Conservation (phyloP, 2,329 filamentous ascomycete genomes). For the Trichoderma lentiforme region DNA sequence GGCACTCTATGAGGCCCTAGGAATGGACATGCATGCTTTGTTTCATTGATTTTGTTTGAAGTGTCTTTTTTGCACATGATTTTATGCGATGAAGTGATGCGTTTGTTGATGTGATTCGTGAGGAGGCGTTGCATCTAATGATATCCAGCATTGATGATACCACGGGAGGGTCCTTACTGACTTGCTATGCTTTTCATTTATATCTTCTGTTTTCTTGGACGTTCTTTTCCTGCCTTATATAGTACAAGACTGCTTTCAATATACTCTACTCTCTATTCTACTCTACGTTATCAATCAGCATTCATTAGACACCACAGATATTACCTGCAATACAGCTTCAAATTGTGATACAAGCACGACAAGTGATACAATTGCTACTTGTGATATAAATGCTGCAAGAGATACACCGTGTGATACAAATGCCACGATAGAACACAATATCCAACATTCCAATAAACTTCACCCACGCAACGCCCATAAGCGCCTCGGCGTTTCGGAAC, state of each 20-base stretch:
- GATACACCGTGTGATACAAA: neutral
- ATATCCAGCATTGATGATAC: neutral
- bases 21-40: neutral
- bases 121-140: neutral
- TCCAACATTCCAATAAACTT: neutral
- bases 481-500: neutral
- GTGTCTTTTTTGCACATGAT: neutral
- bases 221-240: neutral
- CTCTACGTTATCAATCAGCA: neutral
- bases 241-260: neutral
- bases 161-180: neutral
- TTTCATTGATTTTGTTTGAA: neutral
- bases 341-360: neutral
- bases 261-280: neutral
- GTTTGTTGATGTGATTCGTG: neutral
- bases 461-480: neutral
- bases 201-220: neutral
- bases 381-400: neutral
- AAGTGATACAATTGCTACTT: neutral
- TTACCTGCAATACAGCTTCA: neutral
- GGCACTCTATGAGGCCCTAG: constrained; percentile 1
- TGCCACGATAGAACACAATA: neutral
- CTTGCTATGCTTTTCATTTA: neutral
- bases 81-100: neutral
- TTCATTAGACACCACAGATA: neutral